Percentiles rank a stretch among this genome's conserved stretches.
phyloP scores from a whole-genome alignment of 1,284 basidiomycete genomes.

The Moesziomyces parantarcticus region DNA sequence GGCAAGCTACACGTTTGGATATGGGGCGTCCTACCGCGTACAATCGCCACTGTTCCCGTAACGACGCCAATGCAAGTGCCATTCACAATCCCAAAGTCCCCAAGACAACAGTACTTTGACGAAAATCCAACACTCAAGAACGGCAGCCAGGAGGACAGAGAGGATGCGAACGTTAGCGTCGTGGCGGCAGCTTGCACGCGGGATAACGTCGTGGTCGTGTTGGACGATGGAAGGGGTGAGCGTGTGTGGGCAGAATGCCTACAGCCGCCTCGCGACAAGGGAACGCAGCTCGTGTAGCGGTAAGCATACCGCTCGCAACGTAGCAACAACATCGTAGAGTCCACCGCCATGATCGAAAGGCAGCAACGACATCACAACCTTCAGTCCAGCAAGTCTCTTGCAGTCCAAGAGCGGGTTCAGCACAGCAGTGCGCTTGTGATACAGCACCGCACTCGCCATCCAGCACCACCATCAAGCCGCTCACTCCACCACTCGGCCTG shows the following conservation, averaged over 20 bases:
- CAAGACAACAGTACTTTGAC: conserved; percentile 16
- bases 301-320: no score
- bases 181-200: conserved; percentile 22
- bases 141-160: not conserved
- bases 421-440: no score
- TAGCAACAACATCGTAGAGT: no score
- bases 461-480: no score
- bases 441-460: no score
- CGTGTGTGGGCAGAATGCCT: conserved; percentile 33
- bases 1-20: conserved; percentile 9
- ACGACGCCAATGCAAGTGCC: conserved; percentile 6
- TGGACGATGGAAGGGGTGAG: conserved; percentile 16
- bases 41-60: conserved; percentile 1
- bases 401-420: no score
- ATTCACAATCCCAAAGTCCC: conserved; percentile 10
- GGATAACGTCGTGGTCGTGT: conserved; percentile 19
- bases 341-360: no score
- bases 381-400: no score
- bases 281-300: conserved; percentile 9
- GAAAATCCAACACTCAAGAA: conserved; percentile 13
- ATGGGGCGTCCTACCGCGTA: conserved; percentile 26
- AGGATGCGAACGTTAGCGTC: not conserved
- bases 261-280: conserved; percentile 10
- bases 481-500: no score
- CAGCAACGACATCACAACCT: no score